phyloP scores from a whole-genome alignment of 1,284 basidiomycete genomes.

The Clitocybe nebularis region DNA sequence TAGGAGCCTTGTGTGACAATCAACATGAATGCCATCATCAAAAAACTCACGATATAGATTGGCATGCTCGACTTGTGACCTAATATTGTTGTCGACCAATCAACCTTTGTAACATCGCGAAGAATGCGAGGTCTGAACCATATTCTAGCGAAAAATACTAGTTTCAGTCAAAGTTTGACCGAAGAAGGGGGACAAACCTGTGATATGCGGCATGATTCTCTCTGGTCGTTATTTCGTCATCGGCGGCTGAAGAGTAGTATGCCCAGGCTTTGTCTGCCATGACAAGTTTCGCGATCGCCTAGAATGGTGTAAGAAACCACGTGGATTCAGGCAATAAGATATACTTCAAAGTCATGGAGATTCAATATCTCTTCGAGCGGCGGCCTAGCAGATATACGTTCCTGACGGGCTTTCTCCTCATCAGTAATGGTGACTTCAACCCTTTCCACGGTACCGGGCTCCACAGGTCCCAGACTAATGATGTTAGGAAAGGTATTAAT shows the following conservation, averaged over 20 bases:
- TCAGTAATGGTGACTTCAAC: slow-evolving; percentile 51
- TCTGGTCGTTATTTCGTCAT: slow-evolving; percentile 81
- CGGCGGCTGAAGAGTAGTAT: slow-evolving; percentile 81
- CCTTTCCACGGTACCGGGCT: slow-evolving; percentile 55
- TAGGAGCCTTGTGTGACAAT: background rate
- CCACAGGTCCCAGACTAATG: slow-evolving; percentile 64
- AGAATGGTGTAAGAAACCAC: slow-evolving; percentile 7
- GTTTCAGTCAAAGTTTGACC: background rate
- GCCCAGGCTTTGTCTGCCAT: slow-evolving; percentile 83
- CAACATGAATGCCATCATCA: background rate
- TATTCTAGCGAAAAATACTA: slow-evolving; percentile 45
- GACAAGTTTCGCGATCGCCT: slow-evolving; percentile 67
- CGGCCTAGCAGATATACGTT: slow-evolving; percentile 53
- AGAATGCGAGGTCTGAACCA: slow-evolving; percentile 94
- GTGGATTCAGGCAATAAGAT: slow-evolving; percentile 8
- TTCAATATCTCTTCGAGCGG: slow-evolving; percentile 75
- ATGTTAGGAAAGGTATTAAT: slow-evolving; percentile 4
- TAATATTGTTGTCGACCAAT: slow-evolving; percentile 75
- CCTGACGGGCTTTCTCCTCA: slow-evolving; percentile 55
- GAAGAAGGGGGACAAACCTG: slow-evolving; percentile 37
- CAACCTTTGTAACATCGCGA: slow-evolving; percentile 76
- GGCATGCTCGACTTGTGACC: slow-evolving; percentile 72
- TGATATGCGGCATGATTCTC: slow-evolving; percentile 88
- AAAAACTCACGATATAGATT: slow-evolving; percentile 58
- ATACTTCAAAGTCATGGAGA: slow-evolving; percentile 88